Conservation (phyloP, 2,329 filamentous ascomycete genomes). For the Epichloe brachyelytri region DNA sequence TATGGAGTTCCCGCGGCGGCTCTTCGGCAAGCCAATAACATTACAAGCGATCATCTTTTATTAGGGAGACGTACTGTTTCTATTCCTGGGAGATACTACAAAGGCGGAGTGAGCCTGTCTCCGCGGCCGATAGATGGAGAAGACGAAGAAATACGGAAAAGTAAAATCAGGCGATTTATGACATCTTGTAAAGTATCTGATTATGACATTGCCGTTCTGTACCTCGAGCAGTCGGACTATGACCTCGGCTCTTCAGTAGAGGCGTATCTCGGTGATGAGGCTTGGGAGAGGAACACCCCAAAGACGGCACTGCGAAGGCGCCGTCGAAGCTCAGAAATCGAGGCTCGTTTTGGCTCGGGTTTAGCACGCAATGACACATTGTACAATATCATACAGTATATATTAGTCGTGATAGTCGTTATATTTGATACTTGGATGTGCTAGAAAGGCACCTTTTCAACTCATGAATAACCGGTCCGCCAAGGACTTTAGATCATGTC, state of each 20-base stretch:
- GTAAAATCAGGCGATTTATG: slow-evolving; percentile 65
- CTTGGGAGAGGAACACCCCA: slow-evolving; percentile 60
- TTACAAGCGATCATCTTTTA: slow-evolving; percentile 60
- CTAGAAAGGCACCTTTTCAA: slow-evolving; percentile 9
- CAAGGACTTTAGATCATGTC: slow-evolving; percentile 13
- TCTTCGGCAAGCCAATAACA: slow-evolving; percentile 53
- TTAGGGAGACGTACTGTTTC: slow-evolving; percentile 54
- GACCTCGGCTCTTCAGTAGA: slow-evolving; percentile 52
- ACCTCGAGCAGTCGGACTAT: slow-evolving; percentile 57
- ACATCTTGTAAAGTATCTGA: slow-evolving; percentile 63
- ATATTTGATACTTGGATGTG: slow-evolving; percentile 1
- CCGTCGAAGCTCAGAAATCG: slow-evolving; percentile 18
- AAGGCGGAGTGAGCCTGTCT: slow-evolving; percentile 52
- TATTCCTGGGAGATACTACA: slow-evolving; percentile 59
- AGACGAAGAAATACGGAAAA: slow-evolving; percentile 59
- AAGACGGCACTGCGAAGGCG: slow-evolving; percentile 12
- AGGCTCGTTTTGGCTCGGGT: slow-evolving; percentile 20
- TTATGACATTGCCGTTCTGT: slow-evolving; percentile 63
- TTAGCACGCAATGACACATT: slow-evolving; percentile 1
- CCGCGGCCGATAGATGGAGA: slow-evolving; percentile 61
- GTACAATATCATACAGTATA: background rate
- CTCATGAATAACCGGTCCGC: slow-evolving; percentile 15
- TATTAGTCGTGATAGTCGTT: slow-evolving; percentile 11
- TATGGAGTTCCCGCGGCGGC: slow-evolving; percentile 54
- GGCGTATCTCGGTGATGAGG: slow-evolving; percentile 56